These are phyloP conservation scores for Fusarium sp. DNA, from an alignment of 2,329 filamentous ascomycete species.

Conservation along the genomic window DNA sequence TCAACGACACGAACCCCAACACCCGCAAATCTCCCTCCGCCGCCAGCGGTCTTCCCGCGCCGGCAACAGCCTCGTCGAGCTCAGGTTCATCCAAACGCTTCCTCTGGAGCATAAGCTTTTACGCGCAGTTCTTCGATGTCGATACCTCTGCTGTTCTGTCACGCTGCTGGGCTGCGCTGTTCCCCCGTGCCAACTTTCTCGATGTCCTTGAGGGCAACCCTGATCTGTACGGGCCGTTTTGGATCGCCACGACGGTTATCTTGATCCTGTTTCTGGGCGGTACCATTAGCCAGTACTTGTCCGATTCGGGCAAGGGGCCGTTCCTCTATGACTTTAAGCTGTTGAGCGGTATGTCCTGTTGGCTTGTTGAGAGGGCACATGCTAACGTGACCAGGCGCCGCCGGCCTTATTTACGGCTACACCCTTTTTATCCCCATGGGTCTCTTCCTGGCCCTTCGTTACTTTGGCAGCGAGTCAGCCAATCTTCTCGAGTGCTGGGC, in stretches of 20 bases:
- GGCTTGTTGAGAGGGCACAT: not conserved
- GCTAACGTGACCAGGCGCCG: slow-evolving; percentile 67
- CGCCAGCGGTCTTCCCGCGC: slow-evolving; percentile 64
- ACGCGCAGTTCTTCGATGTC: slow-evolving; percentile 98
- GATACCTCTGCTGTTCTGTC: slow-evolving; percentile 89
- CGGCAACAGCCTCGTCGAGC: slow-evolving; percentile 60
- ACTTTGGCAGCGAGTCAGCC: slow-evolving; percentile 93
- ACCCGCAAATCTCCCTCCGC: slow-evolving; percentile 58
- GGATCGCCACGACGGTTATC: slow-evolving; percentile 98
- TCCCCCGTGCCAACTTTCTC: slow-evolving; percentile 92
- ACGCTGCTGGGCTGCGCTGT: slow-evolving; percentile 88
- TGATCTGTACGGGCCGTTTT: slow-evolving; percentile 95
- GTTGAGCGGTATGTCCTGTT: slow-evolving; percentile 71
- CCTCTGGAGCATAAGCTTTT: slow-evolving; percentile 93
- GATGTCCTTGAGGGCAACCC: slow-evolving; percentile 97
- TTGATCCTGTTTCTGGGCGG: slow-evolving; percentile 95
- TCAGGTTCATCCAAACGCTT: slow-evolving; percentile 75
- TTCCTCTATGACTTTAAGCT: slow-evolving; percentile 94
- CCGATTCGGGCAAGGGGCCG: slow-evolving; percentile 70
- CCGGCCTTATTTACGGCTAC: slow-evolving; percentile 94
- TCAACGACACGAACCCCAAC: slow-evolving; percentile 66
- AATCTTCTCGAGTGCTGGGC: slow-evolving; percentile 96
- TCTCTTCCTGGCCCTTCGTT: slow-evolving; percentile 88
- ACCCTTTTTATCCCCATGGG: slow-evolving; percentile 85
- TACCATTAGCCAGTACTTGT: slow-evolving; percentile 91